Conservation (phyloP, 495 filamentous ascomycete genomes). For the Podospora australis region DNA sequence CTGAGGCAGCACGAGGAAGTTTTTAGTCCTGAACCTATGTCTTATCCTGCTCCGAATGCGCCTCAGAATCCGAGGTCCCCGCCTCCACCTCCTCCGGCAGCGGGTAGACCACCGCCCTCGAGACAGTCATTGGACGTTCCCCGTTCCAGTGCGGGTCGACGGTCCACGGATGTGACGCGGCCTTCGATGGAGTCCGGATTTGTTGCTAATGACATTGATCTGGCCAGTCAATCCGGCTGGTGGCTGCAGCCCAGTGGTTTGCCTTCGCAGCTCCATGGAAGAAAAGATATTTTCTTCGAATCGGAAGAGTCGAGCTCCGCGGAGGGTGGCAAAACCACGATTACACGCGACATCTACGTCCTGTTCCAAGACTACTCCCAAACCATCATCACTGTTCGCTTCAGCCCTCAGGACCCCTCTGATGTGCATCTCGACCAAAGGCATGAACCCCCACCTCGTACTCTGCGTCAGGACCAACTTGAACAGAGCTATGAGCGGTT, state of each 20-base stretch:
- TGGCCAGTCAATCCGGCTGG: slow-evolving; percentile 67
- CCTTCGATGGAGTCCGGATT: slow-evolving; percentile 65
- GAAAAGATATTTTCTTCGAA: slow-evolving; percentile 78
- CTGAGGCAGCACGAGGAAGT: slow-evolving; percentile 21
- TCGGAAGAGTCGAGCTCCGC: slow-evolving; percentile 67
- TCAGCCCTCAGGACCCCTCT: slow-evolving; percentile 65
- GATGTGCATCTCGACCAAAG: slow-evolving; percentile 74
- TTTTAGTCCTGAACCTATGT: slow-evolving; percentile 18
- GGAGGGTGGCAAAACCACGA: slow-evolving; percentile 59
- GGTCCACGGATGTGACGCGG: slow-evolving; percentile 62
- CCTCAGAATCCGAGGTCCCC: slow-evolving; percentile 37
- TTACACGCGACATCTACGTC: slow-evolving; percentile 75
- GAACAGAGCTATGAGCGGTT: slow-evolving; percentile 75
- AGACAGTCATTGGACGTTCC: slow-evolving; percentile 67
- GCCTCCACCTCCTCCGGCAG: slow-evolving; percentile 41
- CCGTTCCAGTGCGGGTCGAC: slow-evolving; percentile 45
- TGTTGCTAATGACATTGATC: slow-evolving; percentile 81
- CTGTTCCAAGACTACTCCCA: slow-evolving; percentile 95
- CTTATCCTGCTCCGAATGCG: slow-evolving; percentile 4
- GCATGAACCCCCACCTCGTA: slow-evolving; percentile 77
- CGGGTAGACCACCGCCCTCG: slow-evolving; percentile 8
- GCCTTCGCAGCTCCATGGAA: slow-evolving; percentile 73
- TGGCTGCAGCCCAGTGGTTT: slow-evolving; percentile 71
- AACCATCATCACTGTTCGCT: slow-evolving; percentile 76
- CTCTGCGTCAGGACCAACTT: slow-evolving; percentile 85